These are phyloP conservation scores for Torulaspora microellipsoides DNA, from an alignment of 805 yeast species.

Conservation along the genomic window DNA sequence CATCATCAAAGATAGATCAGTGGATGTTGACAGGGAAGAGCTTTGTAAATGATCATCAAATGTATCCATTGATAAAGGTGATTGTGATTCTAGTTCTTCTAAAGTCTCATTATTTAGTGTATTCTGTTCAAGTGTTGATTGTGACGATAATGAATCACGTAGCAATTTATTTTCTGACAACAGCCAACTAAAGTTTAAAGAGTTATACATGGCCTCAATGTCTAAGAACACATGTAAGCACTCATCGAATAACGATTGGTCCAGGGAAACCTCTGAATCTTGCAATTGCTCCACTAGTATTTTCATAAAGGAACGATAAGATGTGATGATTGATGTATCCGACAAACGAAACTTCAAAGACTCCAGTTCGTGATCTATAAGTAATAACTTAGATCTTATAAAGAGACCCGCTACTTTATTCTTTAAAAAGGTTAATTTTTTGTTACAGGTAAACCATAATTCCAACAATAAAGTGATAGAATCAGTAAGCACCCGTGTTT, in stretches of 20 bases:
- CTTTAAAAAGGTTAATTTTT: conserved; percentile 14
- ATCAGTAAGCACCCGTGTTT: conserved; percentile 43
- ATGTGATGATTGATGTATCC: conserved; percentile 20
- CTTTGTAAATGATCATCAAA: conserved; percentile 15
- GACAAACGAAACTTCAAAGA: conserved; percentile 32
- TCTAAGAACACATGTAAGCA: conserved; percentile 63
- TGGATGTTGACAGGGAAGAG: conserved; percentile 24
- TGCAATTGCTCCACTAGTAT: conserved; percentile 56
- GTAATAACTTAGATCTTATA: conserved; percentile 59
- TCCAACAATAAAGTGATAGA: conserved; percentile 36
- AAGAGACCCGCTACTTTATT: conserved; percentile 55
- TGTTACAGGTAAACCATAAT: conserved; percentile 24
- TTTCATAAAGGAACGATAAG: conserved; percentile 57
- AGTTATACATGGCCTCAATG: conserved; percentile 69
- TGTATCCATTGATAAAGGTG: conserved; percentile 6
- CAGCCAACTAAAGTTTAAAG: conserved; percentile 40
- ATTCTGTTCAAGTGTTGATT: conserved; percentile 1
- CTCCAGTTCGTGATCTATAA: conserved; percentile 61
- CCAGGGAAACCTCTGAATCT: conserved; percentile 47
- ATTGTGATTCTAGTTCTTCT: conserved; percentile 5
- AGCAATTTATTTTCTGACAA: conserved; percentile 27
- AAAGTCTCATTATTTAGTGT: background rate
- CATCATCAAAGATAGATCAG: conserved; percentile 37
- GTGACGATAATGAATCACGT: conserved; percentile 8
- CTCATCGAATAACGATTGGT: conserved; percentile 56